These are phyloP conservation scores for Ceratonia siliqua DNA, from an alignment of 306 rosid species.

Conservation along the genomic window DNA sequence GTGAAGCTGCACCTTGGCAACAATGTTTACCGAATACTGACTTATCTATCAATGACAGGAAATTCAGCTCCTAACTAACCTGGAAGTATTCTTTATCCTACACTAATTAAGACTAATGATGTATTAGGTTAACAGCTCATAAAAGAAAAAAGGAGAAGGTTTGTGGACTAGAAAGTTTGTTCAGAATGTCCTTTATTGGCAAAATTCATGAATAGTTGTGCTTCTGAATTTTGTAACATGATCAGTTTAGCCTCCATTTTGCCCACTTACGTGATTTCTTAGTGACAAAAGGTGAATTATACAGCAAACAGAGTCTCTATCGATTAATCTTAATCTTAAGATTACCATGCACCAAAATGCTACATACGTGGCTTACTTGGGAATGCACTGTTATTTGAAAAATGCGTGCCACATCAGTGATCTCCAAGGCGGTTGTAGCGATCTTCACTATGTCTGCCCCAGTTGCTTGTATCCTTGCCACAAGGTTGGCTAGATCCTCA, in stretches of 20 bases:
- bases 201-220: not conserved
- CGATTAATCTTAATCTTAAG: not conserved
- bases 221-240: not conserved
- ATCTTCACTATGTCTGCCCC: slow-evolving; percentile 97
- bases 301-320: not conserved
- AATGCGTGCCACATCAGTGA: slow-evolving; percentile 78
- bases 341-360: not conserved
- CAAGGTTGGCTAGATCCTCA: slow-evolving; percentile 92
- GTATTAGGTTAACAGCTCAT: slow-evolving; percentile 12
- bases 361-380: slow-evolving; percentile 70
- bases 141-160: not conserved
- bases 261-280: not conserved
- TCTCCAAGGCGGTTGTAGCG: slow-evolving; percentile 85
- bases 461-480: slow-evolving; percentile 79
- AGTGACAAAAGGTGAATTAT: not conserved
- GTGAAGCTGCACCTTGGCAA: not conserved
- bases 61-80: not conserved
- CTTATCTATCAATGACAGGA: slow-evolving; percentile 3
- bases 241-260: not conserved
- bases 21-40: not conserved
- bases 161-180: not conserved
- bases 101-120: slow-evolving; percentile 21
- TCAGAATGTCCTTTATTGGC: not conserved
- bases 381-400: slow-evolving; percentile 79
- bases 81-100: not conserved